Conservation (phyloP, 108 stramenopile species). For the Phaeodactylum tricornutum region DNA sequence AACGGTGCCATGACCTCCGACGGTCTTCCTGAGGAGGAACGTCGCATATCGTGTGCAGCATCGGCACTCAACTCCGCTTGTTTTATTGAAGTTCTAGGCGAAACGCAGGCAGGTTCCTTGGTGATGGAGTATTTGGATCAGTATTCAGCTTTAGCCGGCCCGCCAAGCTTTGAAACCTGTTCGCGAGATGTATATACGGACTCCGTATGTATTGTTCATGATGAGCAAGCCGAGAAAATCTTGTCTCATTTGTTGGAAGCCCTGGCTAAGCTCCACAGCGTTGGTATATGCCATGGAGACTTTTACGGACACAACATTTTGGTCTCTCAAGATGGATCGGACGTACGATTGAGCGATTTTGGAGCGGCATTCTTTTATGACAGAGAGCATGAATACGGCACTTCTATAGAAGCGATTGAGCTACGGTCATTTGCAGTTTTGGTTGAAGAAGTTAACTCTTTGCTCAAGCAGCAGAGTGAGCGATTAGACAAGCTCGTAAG, state of each 20-base stretch:
- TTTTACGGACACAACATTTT: constrained; percentile 69
- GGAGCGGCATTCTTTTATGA: constrained; percentile 59
- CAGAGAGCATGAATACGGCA: constrained; percentile 17
- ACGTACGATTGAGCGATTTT: constrained; percentile 49
- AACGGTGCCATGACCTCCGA: constrained; percentile 34
- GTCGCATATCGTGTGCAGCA: constrained; percentile 20
- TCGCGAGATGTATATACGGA: constrained; percentile 49
- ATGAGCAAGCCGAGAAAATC: constrained; percentile 15
- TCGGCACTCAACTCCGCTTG: constrained; percentile 6
- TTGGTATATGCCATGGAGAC: constrained; percentile 57
- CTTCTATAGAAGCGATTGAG: constrained; percentile 24
- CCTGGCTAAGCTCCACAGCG: constrained; percentile 24
- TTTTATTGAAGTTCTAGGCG: constrained; percentile 34
- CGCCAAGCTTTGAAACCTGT: constrained; percentile 48
- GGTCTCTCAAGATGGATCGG: constrained; percentile 8
- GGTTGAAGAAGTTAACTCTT: constrained; percentile 23
- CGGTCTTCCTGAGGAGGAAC: constrained; percentile 45
- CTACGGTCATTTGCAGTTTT: constrained; percentile 32
- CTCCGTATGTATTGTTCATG: not conserved
- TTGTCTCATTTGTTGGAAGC: constrained; percentile 19
- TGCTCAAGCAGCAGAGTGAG: not conserved
- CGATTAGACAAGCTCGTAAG: not conserved
- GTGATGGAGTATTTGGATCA: constrained; percentile 50
- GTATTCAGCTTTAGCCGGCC: constrained; percentile 39
- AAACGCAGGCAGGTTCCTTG: constrained; percentile 30